Evolutionary conservation across 495 filamentous ascomycete species (phyloP).

Genomic region (Astrothelium macrocarpum): DNA sequence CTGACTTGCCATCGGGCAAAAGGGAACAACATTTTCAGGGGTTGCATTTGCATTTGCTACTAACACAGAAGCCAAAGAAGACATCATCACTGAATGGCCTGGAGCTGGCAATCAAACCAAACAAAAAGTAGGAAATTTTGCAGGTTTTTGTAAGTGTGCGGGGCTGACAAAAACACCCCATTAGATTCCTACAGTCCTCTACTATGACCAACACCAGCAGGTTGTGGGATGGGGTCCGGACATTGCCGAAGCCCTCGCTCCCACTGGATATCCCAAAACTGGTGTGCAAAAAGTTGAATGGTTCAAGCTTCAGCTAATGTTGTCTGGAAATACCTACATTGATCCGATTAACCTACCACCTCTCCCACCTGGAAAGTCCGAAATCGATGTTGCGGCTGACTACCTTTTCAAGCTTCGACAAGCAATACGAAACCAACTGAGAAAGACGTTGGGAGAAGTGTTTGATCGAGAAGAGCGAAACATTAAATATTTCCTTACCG

Average conservation of each 20-base stretch:
- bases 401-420: conserved; percentile 69
- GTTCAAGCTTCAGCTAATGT: conserved; percentile 72
- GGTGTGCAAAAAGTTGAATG: conserved; percentile 71
- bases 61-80: conserved; percentile 67
- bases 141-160: background rate
- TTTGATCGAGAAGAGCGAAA: conserved; percentile 68
- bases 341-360: conserved; percentile 70
- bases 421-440: conserved; percentile 60
- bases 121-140: conserved; percentile 48
- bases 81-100: conserved; percentile 71
- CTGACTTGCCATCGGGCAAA: conserved; percentile 7
- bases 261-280: conserved; percentile 64
- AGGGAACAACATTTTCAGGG: conserved; percentile 69
- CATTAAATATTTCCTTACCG: conserved; percentile 63
- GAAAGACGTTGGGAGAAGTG: conserved; percentile 69
- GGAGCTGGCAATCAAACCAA: conserved; percentile 67
- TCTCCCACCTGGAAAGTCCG: conserved; percentile 64
- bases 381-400: conserved; percentile 67
- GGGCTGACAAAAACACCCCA: conserved; percentile 6
- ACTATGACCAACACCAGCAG: conserved; percentile 69
- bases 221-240: conserved; percentile 70
- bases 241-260: conserved; percentile 63
- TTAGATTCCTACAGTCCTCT: conserved; percentile 65
- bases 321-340: conserved; percentile 70
- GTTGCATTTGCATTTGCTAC: conserved; percentile 69